These are phyloP conservation scores for Colletotrichum sublineola DNA, from an alignment of 2,329 filamentous ascomycete species.

Conservation along the genomic window DNA sequence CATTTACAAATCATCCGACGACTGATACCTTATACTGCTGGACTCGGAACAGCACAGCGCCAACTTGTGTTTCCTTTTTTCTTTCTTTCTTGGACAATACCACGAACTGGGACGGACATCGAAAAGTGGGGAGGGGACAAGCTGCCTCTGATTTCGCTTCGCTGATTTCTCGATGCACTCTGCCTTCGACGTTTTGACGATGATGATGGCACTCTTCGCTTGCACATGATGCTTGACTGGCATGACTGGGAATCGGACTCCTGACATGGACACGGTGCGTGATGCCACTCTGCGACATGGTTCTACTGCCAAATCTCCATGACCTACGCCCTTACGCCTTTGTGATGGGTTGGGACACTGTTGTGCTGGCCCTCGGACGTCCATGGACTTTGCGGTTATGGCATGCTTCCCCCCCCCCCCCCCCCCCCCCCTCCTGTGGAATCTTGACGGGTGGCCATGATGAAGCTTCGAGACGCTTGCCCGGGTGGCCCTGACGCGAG, in stretches of 20 bases:
- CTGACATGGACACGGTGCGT: conserved; percentile 40
- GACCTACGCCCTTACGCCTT: conserved; percentile 34
- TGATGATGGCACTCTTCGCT: conserved; percentile 41
- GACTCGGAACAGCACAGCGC: conserved; percentile 37
- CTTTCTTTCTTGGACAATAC: conserved; percentile 32
- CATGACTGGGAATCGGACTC: conserved; percentile 32
- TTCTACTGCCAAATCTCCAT: conserved; percentile 32
- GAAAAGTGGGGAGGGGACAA: conserved; percentile 10
- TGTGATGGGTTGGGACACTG: conserved; percentile 26
- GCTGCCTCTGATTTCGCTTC: conserved; percentile 28
- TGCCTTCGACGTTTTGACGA: conserved; percentile 41
- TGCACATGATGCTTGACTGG: conserved; percentile 42
- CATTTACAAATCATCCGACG: conserved; percentile 29
- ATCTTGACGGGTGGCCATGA: conserved; percentile 17
- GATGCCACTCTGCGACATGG: conserved; percentile 35
- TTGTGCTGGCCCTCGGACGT: conserved; percentile 17
- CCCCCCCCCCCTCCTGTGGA: not conserved
- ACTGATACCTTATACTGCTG: conserved; percentile 36
- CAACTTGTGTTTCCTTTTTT: conserved; percentile 23
- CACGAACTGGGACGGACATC: conserved; percentile 13
- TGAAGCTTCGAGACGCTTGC: conserved; percentile 24
- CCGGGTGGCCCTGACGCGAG: conserved; percentile 18
- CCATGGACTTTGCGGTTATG: conserved; percentile 7
- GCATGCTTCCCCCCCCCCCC: not conserved
- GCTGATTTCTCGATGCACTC: conserved; percentile 38